A percentile compares a stretch with the other conserved stretches of the same genome.
phyloP scores from a whole-genome alignment of 2,329 filamentous ascomycete species.

The Mariannaea elegans region DNA sequence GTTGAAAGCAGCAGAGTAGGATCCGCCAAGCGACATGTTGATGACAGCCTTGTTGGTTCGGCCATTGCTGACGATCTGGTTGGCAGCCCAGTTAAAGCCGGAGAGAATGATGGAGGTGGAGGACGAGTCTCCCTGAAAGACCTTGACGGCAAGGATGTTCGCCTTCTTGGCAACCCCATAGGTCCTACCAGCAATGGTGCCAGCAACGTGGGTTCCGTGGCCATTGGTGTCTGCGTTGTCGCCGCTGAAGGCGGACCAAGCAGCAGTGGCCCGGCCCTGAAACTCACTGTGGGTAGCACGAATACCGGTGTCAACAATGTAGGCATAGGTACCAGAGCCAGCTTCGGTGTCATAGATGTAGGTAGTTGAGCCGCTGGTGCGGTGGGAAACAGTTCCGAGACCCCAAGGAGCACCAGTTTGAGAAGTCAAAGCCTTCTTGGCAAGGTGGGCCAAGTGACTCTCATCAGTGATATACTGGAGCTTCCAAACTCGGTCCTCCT shows the following conservation, averaged over 20 bases:
- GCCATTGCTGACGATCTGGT: constrained; percentile 53
- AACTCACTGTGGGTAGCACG: constrained; percentile 62
- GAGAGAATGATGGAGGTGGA: constrained; percentile 44
- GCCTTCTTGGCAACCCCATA: constrained; percentile 56
- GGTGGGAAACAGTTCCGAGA: constrained; percentile 45
- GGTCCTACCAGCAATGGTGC: constrained; percentile 47
- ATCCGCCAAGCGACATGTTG: constrained; percentile 65
- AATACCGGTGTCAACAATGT: constrained; percentile 72
- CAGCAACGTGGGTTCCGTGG: constrained; percentile 54
- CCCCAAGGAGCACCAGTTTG: constrained; percentile 45
- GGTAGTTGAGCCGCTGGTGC: constrained; percentile 33
- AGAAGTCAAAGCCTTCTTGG: constrained; percentile 41
- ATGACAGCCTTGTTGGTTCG: constrained; percentile 55
- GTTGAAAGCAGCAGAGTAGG: constrained; percentile 57
- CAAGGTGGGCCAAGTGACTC: constrained; percentile 14
- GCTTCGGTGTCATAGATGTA: constrained; percentile 62
- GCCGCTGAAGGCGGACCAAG: constrained; percentile 38
- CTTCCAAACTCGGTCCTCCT: constrained; percentile 43
- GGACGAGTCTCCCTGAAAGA: constrained; percentile 46
- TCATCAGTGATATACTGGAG: constrained; percentile 35
- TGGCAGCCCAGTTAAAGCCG: constrained; percentile 53
- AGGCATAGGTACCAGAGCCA: constrained; percentile 60
- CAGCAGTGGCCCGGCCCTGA: constrained; percentile 57
- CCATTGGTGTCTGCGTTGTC: constrained; percentile 45
- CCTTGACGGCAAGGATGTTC: constrained; percentile 56